Conservation (phyloP, 305 asterid genomes). For the Lippia alba region DNA sequence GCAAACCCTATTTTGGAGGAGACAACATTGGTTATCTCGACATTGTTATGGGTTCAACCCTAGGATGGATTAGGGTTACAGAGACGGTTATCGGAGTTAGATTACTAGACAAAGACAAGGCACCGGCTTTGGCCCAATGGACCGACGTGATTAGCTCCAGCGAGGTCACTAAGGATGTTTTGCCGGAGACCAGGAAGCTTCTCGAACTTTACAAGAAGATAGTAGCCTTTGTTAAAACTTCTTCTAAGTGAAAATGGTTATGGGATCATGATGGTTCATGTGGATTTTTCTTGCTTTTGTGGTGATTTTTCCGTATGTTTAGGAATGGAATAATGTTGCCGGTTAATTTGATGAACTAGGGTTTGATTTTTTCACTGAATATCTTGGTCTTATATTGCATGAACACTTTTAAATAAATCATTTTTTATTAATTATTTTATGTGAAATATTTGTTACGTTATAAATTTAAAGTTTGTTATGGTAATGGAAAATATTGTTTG, state of each 20-base stretch:
- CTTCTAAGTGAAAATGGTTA: conserved; percentile 1
- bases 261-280: background rate
- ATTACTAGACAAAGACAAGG: conserved; percentile 38
- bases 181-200: conserved; percentile 41
- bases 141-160: conserved; percentile 30
- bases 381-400: no score
- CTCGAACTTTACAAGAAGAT: conserved; percentile 32
- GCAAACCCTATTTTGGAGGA: conserved; percentile 48
- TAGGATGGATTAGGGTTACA: conserved; percentile 48
- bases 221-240: conserved; percentile 2
- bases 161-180: conserved; percentile 34
- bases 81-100: conserved; percentile 30
- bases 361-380: no score
- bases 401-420: no score
- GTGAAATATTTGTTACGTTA: no score
- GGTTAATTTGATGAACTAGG: no score
- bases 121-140: conserved; percentile 40
- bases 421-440: no score
- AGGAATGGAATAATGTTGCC: no score
- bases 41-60: conserved; percentile 45
- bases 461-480: no score
- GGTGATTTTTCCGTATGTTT: no score
- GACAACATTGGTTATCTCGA: conserved; percentile 47
- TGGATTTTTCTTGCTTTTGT: no score
- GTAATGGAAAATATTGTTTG: no score